Conservation (phyloP, 345 rosid genomes). For the Heritiera littoralis region DNA sequence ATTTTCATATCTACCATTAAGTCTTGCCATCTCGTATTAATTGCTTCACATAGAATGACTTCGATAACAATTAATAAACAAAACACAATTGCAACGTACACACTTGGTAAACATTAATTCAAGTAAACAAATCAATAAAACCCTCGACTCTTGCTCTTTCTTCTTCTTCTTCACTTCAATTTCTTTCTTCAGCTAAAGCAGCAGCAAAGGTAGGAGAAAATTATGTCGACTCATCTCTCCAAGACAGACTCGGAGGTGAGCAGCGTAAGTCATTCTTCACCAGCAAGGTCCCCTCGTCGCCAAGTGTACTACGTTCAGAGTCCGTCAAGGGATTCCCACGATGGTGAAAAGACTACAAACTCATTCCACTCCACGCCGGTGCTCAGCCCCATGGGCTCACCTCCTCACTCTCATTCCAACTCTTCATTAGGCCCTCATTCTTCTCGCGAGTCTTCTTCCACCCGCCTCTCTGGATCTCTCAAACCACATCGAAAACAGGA, state of each 20-base stretch:
- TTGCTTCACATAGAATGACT: slow-evolving; percentile 29
- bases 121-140: background rate
- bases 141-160: background rate
- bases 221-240: slow-evolving; percentile 43
- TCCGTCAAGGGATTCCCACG: slow-evolving; percentile 70
- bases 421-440: slow-evolving; percentile 73
- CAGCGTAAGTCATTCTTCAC: slow-evolving; percentile 60
- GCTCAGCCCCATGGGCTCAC: slow-evolving; percentile 66
- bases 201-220: slow-evolving; percentile 17
- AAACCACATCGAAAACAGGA: slow-evolving; percentile 41
- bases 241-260: slow-evolving; percentile 71
- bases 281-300: slow-evolving; percentile 48
- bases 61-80: slow-evolving; percentile 34
- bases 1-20: too few species aligned
- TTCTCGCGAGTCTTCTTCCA: slow-evolving; percentile 62
- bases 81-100: slow-evolving; percentile 27
- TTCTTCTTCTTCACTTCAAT: background rate
- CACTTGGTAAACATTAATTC: background rate
- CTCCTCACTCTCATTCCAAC: slow-evolving; percentile 73
- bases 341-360: slow-evolving; percentile 66
- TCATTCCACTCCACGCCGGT: slow-evolving; percentile 69
- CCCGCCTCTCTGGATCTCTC: slow-evolving; percentile 58
- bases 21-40: too few species aligned
- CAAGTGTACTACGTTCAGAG: slow-evolving; percentile 75
- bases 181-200: background rate